phyloP scores from a whole-genome alignment of 2,329 filamentous ascomycete genomes.

The Cryphonectria radicalis region DNA sequence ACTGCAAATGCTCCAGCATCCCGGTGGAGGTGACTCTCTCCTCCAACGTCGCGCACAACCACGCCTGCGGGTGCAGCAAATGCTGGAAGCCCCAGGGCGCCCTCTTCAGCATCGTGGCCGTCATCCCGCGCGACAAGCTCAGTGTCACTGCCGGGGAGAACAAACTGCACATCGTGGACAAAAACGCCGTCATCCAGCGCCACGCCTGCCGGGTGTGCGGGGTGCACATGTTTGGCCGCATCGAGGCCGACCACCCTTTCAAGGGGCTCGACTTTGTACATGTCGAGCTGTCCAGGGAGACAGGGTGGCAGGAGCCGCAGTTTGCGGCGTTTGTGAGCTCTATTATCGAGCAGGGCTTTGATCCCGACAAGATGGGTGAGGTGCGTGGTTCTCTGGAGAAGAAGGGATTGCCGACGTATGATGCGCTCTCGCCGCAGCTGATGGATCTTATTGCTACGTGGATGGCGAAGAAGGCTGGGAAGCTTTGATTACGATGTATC shows the following conservation, averaged over 20 bases:
- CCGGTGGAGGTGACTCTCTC: slow-evolving; percentile 62
- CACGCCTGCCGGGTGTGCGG: slow-evolving; percentile 65
- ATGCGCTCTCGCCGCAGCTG: slow-evolving; percentile 62
- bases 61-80: slow-evolving; percentile 73
- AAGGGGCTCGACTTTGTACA: slow-evolving; percentile 73
- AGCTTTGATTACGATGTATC: slow-evolving; percentile 23
- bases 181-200: slow-evolving; percentile 61
- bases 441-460: slow-evolving; percentile 66
- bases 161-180: slow-evolving; percentile 63
- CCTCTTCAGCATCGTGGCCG: slow-evolving; percentile 67
- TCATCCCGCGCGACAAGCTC: slow-evolving; percentile 60
- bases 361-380: slow-evolving; percentile 56
- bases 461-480: slow-evolving; percentile 53
- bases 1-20: slow-evolving; percentile 61
- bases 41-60: slow-evolving; percentile 68
- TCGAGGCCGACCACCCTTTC: slow-evolving; percentile 68
- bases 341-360: slow-evolving; percentile 70
- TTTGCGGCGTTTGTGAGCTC: slow-evolving; percentile 71
- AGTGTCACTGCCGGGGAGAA: slow-evolving; percentile 59
- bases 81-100: slow-evolving; percentile 71
- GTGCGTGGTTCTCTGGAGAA: slow-evolving; percentile 58
- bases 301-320: slow-evolving; percentile 74
- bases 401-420: slow-evolving; percentile 64
- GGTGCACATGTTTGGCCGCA: slow-evolving; percentile 66
- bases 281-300: slow-evolving; percentile 60